A percentile compares a stretch with the other conserved stretches of the same genome.
phyloP scores from a whole-genome alignment of 1,284 basidiomycete genomes.

The Exobasidium cylindrosporum region DNA sequence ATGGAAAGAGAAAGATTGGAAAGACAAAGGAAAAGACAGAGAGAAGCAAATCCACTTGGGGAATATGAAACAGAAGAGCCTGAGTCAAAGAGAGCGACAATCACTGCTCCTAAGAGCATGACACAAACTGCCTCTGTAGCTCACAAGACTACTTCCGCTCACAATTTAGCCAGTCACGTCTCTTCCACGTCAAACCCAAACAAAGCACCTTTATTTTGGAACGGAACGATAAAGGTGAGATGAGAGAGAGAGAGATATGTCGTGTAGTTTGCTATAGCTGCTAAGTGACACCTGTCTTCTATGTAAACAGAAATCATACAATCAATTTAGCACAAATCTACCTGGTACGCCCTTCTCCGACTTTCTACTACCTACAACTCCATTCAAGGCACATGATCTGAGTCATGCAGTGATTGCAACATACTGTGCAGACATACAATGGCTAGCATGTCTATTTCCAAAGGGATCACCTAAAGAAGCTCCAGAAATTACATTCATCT shows the following conservation, averaged over 20 bases:
- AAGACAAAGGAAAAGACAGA: constrained; percentile 27
- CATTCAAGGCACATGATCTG: constrained; percentile 22
- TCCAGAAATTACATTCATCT: constrained; percentile 34
- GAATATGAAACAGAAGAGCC: constrained; percentile 20
- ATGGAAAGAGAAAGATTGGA: constrained; percentile 40
- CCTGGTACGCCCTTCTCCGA: constrained; percentile 28
- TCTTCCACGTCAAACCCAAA: neutral
- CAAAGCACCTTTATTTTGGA: constrained; percentile 1
- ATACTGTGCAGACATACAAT: constrained; percentile 44
- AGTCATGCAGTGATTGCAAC: constrained; percentile 37
- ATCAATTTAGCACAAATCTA: neutral
- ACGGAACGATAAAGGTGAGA: constrained; percentile 1
- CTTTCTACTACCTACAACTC: constrained; percentile 36
- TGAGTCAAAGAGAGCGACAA: neutral
- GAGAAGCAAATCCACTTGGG: constrained; percentile 21
- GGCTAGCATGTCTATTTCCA: constrained; percentile 42
- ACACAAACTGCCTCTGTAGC: neutral
- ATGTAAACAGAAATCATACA: constrained; percentile 19
- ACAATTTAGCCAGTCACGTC: no score
- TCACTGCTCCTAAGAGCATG: neutral
- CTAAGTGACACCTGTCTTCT: no score
- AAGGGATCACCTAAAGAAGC: constrained; percentile 18
- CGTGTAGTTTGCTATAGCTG: no score
- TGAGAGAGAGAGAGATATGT: no score
- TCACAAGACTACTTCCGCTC: neutral